Evolutionary conservation across 495 filamentous ascomycete species (phyloP), one percentile per base, ranked within the genome.

Genomic region (Aspergillus bertholletiae): DNA sequence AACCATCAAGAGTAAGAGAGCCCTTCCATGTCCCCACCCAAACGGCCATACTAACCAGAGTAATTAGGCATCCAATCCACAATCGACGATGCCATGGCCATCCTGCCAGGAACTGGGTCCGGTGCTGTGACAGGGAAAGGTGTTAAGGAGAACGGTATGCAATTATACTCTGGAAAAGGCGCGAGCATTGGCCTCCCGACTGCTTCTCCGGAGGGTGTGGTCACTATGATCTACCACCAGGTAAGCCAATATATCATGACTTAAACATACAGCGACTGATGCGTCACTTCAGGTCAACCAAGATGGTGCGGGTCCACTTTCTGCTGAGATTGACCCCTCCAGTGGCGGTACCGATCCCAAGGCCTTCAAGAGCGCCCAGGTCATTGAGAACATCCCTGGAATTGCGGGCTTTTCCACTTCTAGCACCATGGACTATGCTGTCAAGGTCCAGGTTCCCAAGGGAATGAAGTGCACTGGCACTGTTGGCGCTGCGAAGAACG

Each of bases 381-480:
- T 86, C 39, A 80, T 73, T 20, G 73, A 81, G 67, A 77, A 86
- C 63, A 78, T 86, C 7, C 81, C 82, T 15, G 82, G 83, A 24
- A 39, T 51, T 28, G 54, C 54, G 2, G 54, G 54, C 27, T 50
- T 51, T 27, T 56, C 54, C 12, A 56, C 54, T 22, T 51, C 54
- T 21, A 56, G 54, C 39, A 51, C 54, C 8, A 56, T 56, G 54
- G 54, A 56, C 21, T 56, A 45, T 20, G 54, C 48, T 37, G 60
- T 85, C 35, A 72, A 67, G 7, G 74, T 85, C 56, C 69, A 83
- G 66, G 83, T 86, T 79, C 83, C 83, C 2, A 71, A 69, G 0
- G 82, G 80, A 39, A 84, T 85, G 80, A 83, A 78, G 7, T 85
- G 83, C 69, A 73, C 77, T 21, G 83, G 70, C 21, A 70, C 69